phyloP scores from a whole-genome alignment of 192 early-diverging fungal species.

The Coemansia sp. region DNA sequence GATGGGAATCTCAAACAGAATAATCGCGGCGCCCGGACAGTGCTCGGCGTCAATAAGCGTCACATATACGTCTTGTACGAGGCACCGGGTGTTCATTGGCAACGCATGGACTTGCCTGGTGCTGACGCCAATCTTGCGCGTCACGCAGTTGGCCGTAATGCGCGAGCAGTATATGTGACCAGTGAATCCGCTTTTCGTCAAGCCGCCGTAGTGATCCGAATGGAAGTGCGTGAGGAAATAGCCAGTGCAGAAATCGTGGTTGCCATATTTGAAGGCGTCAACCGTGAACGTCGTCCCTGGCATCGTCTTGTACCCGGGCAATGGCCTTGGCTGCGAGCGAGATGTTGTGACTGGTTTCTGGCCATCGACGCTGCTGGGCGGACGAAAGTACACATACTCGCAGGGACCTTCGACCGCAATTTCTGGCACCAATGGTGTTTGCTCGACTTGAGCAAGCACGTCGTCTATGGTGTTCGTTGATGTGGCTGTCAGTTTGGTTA shows the following conservation, averaged over 20 bases:
- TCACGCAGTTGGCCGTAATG: conserved; percentile 84
- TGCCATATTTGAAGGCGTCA: conserved; percentile 91
- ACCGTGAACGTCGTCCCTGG: conserved; percentile 81
- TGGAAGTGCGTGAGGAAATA: conserved; percentile 97
- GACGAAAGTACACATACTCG: conserved; percentile 2
- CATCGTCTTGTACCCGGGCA: conserved; percentile 76
- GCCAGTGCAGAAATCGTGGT: conserved; percentile 65
- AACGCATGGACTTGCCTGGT: conserved; percentile 60
- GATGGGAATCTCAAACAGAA: conserved; percentile 36
- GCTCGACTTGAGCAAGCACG: conserved; percentile 26
- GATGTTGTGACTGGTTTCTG: not conserved
- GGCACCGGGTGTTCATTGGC: conserved; percentile 73
- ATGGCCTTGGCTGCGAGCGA: conserved; percentile 24
- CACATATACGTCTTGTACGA: conserved; percentile 67
- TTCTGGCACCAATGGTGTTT: not conserved
- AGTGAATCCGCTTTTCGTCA: conserved; percentile 62
- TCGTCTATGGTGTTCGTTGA: conserved; percentile 7
- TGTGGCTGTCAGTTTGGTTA: not conserved
- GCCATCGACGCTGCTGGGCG: not conserved
- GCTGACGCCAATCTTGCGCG: conserved; percentile 65
- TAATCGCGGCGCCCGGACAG: conserved; percentile 62
- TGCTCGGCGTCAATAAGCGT: conserved; percentile 90
- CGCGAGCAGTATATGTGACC: conserved; percentile 87
- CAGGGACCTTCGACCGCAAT: not conserved
- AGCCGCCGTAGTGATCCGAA: conserved; percentile 89